Evolutionary conservation across 2,329 filamentous ascomycete species (phyloP).

Genomic region (Fusarium xylarioides): DNA sequence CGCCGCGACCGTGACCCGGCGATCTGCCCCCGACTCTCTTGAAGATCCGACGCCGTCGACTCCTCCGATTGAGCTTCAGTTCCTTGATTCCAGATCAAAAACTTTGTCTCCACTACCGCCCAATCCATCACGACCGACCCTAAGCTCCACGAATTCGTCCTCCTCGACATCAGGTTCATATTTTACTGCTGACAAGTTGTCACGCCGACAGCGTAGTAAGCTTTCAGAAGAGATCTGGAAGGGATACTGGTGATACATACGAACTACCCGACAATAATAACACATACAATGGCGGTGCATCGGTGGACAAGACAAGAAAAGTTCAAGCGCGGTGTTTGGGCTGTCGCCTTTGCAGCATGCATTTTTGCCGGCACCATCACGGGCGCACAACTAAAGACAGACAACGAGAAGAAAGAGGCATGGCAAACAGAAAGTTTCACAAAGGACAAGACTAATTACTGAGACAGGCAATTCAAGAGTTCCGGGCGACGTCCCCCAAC

Average conservation of each 20-base stretch:
- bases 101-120: not conserved
- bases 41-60: conserved; percentile 4
- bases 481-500: conserved; percentile 51
- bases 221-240: conserved; percentile 41
- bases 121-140: not conserved
- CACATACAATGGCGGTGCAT: conserved; percentile 22
- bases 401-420: conserved; percentile 58
- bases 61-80: conserved; percentile 20
- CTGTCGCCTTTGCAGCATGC: conserved; percentile 57
- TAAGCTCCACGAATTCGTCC: not conserved
- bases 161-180: not conserved
- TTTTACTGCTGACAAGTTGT: conserved; percentile 14
- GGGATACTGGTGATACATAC: conserved; percentile 38
- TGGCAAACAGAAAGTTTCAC: not conserved
- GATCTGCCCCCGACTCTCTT: conserved; percentile 17
- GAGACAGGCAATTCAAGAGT: conserved; percentile 47
- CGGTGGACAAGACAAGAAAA: conserved; percentile 47
- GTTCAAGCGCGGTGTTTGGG: conserved; percentile 49
- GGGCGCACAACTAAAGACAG: conserved; percentile 59
- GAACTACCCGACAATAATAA: not conserved
- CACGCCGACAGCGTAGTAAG: conserved; percentile 31
- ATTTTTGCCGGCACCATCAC: conserved; percentile 58
- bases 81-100: not conserved
- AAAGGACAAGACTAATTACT: not conserved
- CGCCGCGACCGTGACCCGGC: conserved; percentile 10